Percentiles rank a stretch among this genome's conserved stretches.
phyloP scores from a whole-genome alignment of 768 basidiomycete species.

The Galerina sulciceps region DNA sequence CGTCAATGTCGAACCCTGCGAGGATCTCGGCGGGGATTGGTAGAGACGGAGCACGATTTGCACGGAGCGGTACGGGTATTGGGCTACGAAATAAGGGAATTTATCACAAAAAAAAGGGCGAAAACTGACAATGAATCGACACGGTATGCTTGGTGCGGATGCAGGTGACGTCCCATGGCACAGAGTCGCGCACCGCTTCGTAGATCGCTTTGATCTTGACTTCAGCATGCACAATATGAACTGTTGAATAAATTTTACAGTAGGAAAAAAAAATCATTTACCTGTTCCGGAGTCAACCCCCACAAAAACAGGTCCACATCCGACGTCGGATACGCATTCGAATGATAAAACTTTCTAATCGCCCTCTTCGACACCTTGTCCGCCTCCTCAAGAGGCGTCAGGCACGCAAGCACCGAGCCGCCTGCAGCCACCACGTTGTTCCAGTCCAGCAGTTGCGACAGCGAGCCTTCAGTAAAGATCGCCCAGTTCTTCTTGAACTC shows the following conservation, averaged over 20 bases:
- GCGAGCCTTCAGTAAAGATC: constrained; percentile 64
- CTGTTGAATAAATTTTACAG: background rate
- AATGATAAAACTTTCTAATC: constrained; percentile 62
- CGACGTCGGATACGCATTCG: constrained; percentile 57
- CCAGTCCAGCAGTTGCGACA: constrained; percentile 64
- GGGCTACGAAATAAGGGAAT: constrained; percentile 37
- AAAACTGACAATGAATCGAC: constrained; percentile 59
- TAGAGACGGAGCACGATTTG: constrained; percentile 72
- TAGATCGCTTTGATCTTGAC: constrained; percentile 61
- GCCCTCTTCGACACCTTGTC: constrained; percentile 57
- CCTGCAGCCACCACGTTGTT: constrained; percentile 68
- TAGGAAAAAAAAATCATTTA: constrained; percentile 19
- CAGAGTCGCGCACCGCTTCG: constrained; percentile 65
- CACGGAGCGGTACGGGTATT: constrained; percentile 70
- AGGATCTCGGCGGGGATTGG: constrained; percentile 64
- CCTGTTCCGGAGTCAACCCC: constrained; percentile 59
- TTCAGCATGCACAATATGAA: constrained; percentile 46
- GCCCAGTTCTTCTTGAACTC: constrained; percentile 69
- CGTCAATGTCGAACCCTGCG: constrained; percentile 71
- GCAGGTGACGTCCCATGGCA: constrained; percentile 72
- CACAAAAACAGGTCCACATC: constrained; percentile 70
- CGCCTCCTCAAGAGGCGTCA: constrained; percentile 52
- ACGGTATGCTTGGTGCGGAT: constrained; percentile 69
- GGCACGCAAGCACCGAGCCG: constrained; percentile 61
- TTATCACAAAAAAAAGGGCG: background rate